Conservation (phyloP, 1,139 yeast species). For the Kurtzmaniella natalensis region DNA sequence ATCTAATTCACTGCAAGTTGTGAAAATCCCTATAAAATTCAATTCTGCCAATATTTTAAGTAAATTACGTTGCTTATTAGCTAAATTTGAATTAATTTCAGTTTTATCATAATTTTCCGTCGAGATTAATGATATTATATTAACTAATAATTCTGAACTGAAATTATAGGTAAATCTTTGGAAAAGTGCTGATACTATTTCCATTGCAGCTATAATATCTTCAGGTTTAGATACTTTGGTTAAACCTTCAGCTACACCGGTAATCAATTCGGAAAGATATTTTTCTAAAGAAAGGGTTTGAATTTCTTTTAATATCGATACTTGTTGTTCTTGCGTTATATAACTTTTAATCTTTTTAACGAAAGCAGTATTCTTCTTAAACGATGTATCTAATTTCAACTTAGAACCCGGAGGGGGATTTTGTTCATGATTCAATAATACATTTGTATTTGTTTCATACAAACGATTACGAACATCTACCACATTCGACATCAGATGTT, state of each 20-base stretch:
- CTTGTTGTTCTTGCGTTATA: constrained; percentile 37
- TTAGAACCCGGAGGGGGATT: constrained; percentile 13
- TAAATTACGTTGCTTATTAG: constrained; percentile 45
- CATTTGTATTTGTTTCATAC: not conserved
- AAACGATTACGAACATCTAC: not conserved
- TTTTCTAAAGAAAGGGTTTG: constrained; percentile 63
- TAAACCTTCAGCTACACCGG: constrained; percentile 63
- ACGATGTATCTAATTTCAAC: constrained; percentile 60
- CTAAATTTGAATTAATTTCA: constrained; percentile 40
- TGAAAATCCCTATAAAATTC: constrained; percentile 55
- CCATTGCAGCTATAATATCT: constrained; percentile 63
- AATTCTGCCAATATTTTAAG: constrained; percentile 60
- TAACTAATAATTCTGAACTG: constrained; percentile 47
- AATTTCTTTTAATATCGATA: constrained; percentile 56
- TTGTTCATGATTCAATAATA: no score
- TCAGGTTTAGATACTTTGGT: constrained; percentile 48
- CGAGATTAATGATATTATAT: constrained; percentile 41
- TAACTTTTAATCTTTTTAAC: constrained; percentile 64
- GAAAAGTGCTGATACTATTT: constrained; percentile 69
- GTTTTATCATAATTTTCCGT: constrained; percentile 15
- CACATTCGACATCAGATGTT: not conserved
- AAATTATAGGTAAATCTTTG: constrained; percentile 62
- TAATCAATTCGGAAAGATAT: constrained; percentile 67
- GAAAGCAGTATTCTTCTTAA: constrained; percentile 82
- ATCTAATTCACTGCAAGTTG: constrained; percentile 32